Conservation (phyloP, 1,139 yeast genomes). For the Hyphopichia burtonii region DNA sequence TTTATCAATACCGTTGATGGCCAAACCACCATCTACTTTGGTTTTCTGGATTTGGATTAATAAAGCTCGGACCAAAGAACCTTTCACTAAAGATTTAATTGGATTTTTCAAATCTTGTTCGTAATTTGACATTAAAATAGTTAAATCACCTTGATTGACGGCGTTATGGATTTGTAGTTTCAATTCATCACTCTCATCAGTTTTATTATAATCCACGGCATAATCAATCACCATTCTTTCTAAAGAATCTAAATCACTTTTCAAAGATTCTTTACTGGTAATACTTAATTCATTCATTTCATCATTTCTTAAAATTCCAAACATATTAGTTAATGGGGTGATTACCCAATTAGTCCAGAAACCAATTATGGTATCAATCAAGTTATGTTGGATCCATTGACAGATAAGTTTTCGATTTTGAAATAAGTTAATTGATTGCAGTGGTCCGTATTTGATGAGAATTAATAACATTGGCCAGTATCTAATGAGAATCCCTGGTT, state of each 20-base stretch:
- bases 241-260: conserved; percentile 74
- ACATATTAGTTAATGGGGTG: conserved; percentile 70
- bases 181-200: conserved; percentile 15
- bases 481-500: conserved; percentile 52
- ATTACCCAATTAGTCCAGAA: conserved; percentile 82
- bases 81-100: conserved; percentile 57
- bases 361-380: conserved; percentile 31
- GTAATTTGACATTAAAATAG: conserved; percentile 75
- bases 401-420: conserved; percentile 5
- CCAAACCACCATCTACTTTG: conserved; percentile 91
- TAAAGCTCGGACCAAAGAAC: conserved; percentile 72
- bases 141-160: conserved; percentile 69
- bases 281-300: conserved; percentile 68
- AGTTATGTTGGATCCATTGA: conserved; percentile 3
- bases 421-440: conserved; percentile 32
- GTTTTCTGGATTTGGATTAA: conserved; percentile 91
- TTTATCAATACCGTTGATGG: conserved; percentile 87
- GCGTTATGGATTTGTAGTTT: conserved; percentile 36
- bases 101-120: conserved; percentile 77
- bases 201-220: conserved; percentile 44
- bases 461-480: conserved; percentile 65
- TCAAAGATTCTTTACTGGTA: conserved; percentile 74
- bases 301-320: conserved; percentile 81
- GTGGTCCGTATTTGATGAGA: conserved; percentile 49
- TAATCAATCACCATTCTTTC: conserved; percentile 87